A percentile compares a stretch with the other conserved stretches of the same genome.
These are phyloP conservation scores for Calocera cornea DNA, from an alignment of 768 basidiomycete genomes.

Conservation along the genomic window DNA sequence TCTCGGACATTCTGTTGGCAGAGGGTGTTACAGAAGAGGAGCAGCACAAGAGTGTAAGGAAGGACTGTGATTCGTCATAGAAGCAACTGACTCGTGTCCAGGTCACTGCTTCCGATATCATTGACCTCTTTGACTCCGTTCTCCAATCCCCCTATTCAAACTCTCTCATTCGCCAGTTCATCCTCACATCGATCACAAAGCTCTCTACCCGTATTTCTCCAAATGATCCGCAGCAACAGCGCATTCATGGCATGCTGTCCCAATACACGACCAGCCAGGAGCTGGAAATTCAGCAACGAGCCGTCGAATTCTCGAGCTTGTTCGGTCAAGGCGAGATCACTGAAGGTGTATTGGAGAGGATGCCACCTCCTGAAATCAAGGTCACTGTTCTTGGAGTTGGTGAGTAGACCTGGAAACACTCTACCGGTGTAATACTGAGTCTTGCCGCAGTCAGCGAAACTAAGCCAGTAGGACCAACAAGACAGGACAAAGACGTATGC, in stretches of 20 bases:
- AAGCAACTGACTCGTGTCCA: conserved; percentile 20
- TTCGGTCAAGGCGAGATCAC: conserved; percentile 57
- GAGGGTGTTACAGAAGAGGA: conserved; percentile 73
- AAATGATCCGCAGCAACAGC: conserved; percentile 51
- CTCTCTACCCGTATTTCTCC: conserved; percentile 69
- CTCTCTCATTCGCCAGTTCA: conserved; percentile 80
- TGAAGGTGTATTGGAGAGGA: conserved; percentile 82
- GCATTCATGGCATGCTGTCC: conserved; percentile 65
- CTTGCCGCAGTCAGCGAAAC: conserved; percentile 69
- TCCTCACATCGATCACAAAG: conserved; percentile 80
- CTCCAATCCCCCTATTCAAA: conserved; percentile 92
- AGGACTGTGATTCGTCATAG: conserved; percentile 4
- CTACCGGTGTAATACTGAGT: background rate
- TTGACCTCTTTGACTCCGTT: conserved; percentile 74
- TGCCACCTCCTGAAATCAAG: conserved; percentile 98
- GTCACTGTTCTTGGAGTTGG: conserved; percentile 92
- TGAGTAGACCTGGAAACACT: conserved; percentile 30
- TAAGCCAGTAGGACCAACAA: conserved; percentile 86
- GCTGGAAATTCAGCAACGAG: conserved; percentile 88
- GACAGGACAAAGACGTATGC: conserved; percentile 56
- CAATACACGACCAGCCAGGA: conserved; percentile 78
- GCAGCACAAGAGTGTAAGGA: conserved; percentile 47
- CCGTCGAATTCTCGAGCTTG: conserved; percentile 84
- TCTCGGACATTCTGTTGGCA: conserved; percentile 78
- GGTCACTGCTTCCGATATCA: conserved; percentile 67